A percentile compares a stretch with the other conserved stretches of the same genome.
These are phyloP conservation scores for Cavenderia fasciculata DNA, from an alignment of 78 protist species.

Conservation along the genomic window DNA sequence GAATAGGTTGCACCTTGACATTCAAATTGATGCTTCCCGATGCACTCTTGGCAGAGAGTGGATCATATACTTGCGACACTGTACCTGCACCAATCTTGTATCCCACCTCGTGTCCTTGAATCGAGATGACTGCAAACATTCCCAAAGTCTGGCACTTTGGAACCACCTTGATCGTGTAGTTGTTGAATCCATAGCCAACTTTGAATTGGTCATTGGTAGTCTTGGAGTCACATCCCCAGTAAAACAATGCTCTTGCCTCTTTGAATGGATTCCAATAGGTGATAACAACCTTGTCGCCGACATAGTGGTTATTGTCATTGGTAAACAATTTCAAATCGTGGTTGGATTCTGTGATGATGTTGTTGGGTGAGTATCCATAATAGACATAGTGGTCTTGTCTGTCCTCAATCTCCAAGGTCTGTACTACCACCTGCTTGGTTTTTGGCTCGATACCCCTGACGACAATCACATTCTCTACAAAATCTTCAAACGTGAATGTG, in stretches of 20 bases:
- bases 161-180: too few relatives aligned
- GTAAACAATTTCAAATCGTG: background rate
- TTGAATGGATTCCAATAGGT: constrained; percentile 20
- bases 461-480: background rate
- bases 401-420: too few relatives aligned
- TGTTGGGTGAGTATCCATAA: too few relatives aligned
- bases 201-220: background rate
- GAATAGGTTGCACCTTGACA: background rate
- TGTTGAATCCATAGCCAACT: background rate
- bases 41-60: too few relatives aligned
- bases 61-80: too few relatives aligned
- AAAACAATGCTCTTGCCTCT: background rate
- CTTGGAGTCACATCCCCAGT: constrained; percentile 2
- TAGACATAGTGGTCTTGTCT: too few relatives aligned
- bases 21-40: too few relatives aligned
- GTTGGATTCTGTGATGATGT: background rate
- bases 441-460: constrained; percentile 2
- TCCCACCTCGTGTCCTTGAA: too few relatives aligned
- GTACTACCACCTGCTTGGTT: too few relatives aligned
- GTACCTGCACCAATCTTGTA: too few relatives aligned
- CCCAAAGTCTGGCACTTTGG: too few relatives aligned
- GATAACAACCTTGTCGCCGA: background rate
- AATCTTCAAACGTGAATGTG: background rate
- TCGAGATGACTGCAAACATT: too few relatives aligned
- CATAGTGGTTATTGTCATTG: background rate